A percentile compares a stretch with the other conserved stretches of the same genome.
These are phyloP conservation scores for Platanthera guangdongensis DNA, from an alignment of 106 monocot species.

Conservation along the genomic window DNA sequence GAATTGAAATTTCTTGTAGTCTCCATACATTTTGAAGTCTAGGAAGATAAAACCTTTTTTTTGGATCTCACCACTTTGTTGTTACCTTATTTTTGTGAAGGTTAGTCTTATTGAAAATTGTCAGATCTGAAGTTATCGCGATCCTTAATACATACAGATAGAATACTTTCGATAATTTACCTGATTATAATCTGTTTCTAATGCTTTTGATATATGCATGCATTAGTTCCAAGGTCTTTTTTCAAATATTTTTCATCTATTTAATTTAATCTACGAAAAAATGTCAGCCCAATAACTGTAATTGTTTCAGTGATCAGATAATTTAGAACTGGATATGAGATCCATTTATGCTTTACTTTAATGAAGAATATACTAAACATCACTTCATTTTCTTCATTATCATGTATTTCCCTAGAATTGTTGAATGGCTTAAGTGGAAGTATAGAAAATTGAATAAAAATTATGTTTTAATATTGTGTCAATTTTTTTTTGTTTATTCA, in stretches of 20 bases:
- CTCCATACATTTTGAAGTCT: background rate
- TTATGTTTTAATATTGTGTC: background rate
- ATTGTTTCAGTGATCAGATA: background rate
- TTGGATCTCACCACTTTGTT: background rate
- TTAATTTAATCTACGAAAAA: background rate
- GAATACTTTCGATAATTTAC: background rate
- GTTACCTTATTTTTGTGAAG: background rate
- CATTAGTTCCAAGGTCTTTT: background rate
- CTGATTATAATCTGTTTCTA: background rate
- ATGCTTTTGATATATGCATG: background rate
- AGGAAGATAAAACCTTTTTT: background rate
- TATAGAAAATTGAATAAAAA: background rate
- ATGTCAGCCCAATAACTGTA: background rate
- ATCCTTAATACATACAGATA: background rate
- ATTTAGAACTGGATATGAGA: background rate
- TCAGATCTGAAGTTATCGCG: background rate
- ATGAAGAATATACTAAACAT: background rate
- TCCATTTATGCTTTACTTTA: background rate
- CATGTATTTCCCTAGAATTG: background rate
- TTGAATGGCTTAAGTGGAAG: background rate
- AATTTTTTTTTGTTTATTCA: background rate
- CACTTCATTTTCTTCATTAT: background rate
- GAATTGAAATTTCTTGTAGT: background rate
- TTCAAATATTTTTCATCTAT: background rate
- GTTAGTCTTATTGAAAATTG: background rate